Base-by-base conservation (phyloP, 1,284 basidiomycete species). In the Rhodotorula sp. region DNA sequence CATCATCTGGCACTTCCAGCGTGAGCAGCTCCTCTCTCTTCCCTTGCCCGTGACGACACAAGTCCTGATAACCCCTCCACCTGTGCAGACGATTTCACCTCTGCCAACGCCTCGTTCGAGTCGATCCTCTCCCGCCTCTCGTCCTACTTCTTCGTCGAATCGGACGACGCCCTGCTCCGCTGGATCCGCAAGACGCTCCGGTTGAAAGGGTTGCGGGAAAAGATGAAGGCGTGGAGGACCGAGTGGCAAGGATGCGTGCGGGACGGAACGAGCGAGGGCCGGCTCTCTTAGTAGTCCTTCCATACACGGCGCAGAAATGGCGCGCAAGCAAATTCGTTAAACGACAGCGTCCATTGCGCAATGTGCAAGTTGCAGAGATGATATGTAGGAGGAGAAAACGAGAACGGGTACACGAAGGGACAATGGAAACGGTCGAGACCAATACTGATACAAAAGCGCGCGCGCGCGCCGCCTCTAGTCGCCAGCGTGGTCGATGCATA, bases 81-180 rank as follows among this genome's bases (percentile, higher is more conserved):
- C 15, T 8, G 26, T 10, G 34, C 76, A 92, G 91, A 91, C 80
- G 87, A 90, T 69, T 89, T 93, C 75, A 88, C 89, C 8, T 86
- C 90, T 15, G 82, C 83, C 45, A 80, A 86, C 23, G 92, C 93
- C n/a, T 91, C 87, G 75, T 97, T 97, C 80, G 94, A 97, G 82
- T 93, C 90, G 5, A 88, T 95, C 50, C 83, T 97, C 15, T 93
- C 91, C 18, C 83, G 94, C 34, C 83, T 97, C 5, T 94, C 92
- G 2, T 93, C 91, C 14, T 95, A 92, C 82, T 97, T 95, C 79
- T 87, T 95, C 8, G 90, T 91, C 2, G 90, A 94, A 80, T 88
- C 92, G 79, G 93, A 97, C 74, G 87, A 97, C 77, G 83, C 83
- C 2, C 83, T 95, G 54, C 81, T 97, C 76, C 80, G 83, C 1